Percentiles rank a stretch among this genome's conserved stretches.
phyloP scores from a whole-genome alignment of 345 rosid species.

The Rubroshorea leprosula region DNA sequence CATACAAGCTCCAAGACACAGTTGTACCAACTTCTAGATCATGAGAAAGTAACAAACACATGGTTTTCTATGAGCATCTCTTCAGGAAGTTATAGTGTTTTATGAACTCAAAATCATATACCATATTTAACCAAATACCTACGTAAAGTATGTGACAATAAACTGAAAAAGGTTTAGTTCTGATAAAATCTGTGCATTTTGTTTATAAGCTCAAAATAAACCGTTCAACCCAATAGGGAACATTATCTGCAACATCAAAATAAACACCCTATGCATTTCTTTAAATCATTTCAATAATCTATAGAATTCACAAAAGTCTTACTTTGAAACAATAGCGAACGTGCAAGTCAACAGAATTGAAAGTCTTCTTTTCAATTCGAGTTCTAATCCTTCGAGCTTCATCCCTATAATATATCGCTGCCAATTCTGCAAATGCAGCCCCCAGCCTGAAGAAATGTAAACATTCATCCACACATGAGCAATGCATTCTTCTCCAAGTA shows the following conservation, averaged over 20 bases:
- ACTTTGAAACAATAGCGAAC: constrained; percentile 90
- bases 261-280: not conserved
- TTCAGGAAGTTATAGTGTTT: no score
- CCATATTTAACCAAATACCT: no score
- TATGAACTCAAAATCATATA: no score
- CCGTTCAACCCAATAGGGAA: no score
- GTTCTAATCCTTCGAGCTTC: constrained; percentile 74
- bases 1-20: not conserved
- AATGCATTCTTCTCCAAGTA: not conserved
- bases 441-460: constrained; percentile 53
- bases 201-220: not conserved
- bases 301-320: constrained; percentile 13
- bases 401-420: constrained; percentile 65
- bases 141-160: no score
- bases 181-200: no score
- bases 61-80: not conserved
- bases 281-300: not conserved
- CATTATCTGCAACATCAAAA: no score
- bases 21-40: not conserved
- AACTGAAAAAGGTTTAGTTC: no score
- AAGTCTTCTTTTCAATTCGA: constrained; percentile 65
- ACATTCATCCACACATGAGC: not conserved
- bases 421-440: constrained; percentile 52
- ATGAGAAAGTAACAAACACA: not conserved
- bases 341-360: constrained; percentile 52